Conservation (phyloP, 2,329 filamentous ascomycete genomes). For the Ascochyta koolunga region DNA sequence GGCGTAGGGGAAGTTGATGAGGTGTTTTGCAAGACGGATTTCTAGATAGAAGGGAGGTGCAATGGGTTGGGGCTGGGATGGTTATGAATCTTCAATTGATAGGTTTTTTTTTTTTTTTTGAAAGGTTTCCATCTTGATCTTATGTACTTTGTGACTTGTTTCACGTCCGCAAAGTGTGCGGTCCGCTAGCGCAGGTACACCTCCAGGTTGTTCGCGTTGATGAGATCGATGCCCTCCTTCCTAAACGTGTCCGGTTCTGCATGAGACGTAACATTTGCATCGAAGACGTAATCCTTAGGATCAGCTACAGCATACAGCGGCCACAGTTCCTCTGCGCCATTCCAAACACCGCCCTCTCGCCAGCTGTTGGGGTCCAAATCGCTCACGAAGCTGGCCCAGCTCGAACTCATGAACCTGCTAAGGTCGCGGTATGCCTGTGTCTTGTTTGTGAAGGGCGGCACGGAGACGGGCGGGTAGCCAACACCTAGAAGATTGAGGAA, state of each 20-base stretch:
- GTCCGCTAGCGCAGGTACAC: constrained; percentile 13
- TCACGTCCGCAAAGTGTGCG: too few relatives aligned
- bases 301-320: constrained; percentile 46
- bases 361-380: constrained; percentile 39
- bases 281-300: constrained; percentile 53
- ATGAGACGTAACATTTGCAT: constrained; percentile 52
- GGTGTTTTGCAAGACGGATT: too few relatives aligned
- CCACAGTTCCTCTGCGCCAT: constrained; percentile 44
- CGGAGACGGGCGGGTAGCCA: constrained; percentile 48
- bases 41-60: too few relatives aligned
- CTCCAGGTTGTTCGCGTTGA: constrained; percentile 37
- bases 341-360: constrained; percentile 25
- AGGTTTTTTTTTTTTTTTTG: too few relatives aligned
- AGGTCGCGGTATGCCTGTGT: constrained; percentile 47
- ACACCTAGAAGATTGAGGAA: constrained; percentile 54
- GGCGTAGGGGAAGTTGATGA: too few relatives aligned
- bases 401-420: constrained; percentile 51
- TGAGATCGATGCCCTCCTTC: constrained; percentile 53
- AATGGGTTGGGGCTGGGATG: too few relatives aligned
- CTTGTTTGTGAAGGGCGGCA: constrained; percentile 45
- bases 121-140: too few relatives aligned
- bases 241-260: constrained; percentile 54
- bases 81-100: too few relatives aligned
- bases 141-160: too few relatives aligned
- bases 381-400: constrained; percentile 56